phyloP scores from a whole-genome alignment of 1,284 basidiomycete genomes.

The Afroboletus lepidellus region DNA sequence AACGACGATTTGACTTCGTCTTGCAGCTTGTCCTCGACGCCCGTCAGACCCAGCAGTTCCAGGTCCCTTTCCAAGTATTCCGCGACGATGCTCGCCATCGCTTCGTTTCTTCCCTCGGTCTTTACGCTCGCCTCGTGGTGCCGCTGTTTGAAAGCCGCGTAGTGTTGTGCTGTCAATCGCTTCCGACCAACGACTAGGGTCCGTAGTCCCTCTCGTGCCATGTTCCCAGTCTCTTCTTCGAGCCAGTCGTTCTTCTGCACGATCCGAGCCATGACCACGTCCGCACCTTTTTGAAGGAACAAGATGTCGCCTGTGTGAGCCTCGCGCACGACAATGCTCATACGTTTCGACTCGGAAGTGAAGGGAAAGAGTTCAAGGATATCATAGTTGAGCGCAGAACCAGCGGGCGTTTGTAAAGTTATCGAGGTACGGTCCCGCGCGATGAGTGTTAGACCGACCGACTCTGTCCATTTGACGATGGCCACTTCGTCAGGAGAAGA shows the following conservation, averaged over 20 bases:
- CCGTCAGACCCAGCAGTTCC: conserved; percentile 91
- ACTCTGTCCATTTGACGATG: conserved; percentile 98
- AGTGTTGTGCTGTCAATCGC: conserved; percentile 67
- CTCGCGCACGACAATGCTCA: conserved; percentile 96
- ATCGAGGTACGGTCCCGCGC: conserved; percentile 89
- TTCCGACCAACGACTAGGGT: conserved; percentile 93
- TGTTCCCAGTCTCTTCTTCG: conserved; percentile 97
- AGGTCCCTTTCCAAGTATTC: conserved; percentile 86
- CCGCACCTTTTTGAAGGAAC: conserved; percentile 97
- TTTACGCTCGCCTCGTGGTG: conserved; percentile 78
- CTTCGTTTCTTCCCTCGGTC: conserved; percentile 80
- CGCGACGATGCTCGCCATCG: conserved; percentile 73
- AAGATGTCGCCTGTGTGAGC: conserved; percentile 71
- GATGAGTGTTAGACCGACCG: conserved; percentile 86
- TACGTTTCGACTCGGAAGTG: conserved; percentile 97
- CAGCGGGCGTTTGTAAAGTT: conserved; percentile 69
- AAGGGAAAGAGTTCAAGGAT: conserved; percentile 97
- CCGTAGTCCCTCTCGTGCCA: conserved; percentile 94
- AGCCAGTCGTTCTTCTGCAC: conserved; percentile 99
- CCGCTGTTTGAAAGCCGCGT: conserved; percentile 71
- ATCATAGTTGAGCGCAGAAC: conserved; percentile 69
- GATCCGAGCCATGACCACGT: conserved; percentile 94
- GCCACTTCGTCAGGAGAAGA: conserved; percentile 99
- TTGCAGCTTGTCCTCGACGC: conserved; percentile 98
- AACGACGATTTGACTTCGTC: conserved; percentile 95